Evolutionary conservation across 148 eudicot genomes (phyloP).

Genomic region (Rhododendron vialii): DNA sequence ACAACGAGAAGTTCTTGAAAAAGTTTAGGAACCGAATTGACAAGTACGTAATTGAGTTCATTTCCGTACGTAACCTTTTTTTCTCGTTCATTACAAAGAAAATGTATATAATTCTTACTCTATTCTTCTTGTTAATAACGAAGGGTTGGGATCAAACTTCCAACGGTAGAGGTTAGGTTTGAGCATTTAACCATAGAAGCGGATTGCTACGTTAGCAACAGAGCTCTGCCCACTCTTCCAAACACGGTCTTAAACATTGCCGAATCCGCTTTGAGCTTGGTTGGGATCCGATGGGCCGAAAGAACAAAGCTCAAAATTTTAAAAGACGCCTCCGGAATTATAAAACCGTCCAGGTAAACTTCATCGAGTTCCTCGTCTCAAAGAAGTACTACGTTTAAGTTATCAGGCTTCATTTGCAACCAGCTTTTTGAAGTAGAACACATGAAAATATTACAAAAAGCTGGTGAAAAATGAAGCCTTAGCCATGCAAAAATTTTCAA

Average conservation of each 20-base stretch:
- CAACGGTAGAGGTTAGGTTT: constrained; percentile 72
- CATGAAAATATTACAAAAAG: too few species aligned
- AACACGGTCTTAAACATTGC: constrained; percentile 58
- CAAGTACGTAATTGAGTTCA: constrained; percentile 24
- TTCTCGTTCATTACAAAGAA: too few species aligned
- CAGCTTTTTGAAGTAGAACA: too few species aligned
- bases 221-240: constrained; percentile 83
- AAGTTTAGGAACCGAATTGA: constrained; percentile 74
- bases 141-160: constrained; percentile 88
- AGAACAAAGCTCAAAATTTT: constrained; percentile 72
- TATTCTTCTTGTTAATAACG: background rate
- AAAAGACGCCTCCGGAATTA: constrained; percentile 66
- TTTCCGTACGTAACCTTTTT: too few species aligned
- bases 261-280: constrained; percentile 42
- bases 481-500: too few species aligned
- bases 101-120: background rate
- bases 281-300: constrained; percentile 58
- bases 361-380: too few species aligned
- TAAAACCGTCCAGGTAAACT: constrained; percentile 80
- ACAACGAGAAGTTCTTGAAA: constrained; percentile 74
- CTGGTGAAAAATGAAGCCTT: too few species aligned
- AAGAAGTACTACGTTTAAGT: too few species aligned
- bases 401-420: too few species aligned
- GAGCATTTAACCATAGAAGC: constrained; percentile 72
- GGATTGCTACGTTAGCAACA: constrained; percentile 64